A percentile compares a stretch with the other conserved stretches of the same genome.
Conservation (phyloP, 2,329 filamentous ascomycete species). For the Fusarium bulbicola region DNA sequence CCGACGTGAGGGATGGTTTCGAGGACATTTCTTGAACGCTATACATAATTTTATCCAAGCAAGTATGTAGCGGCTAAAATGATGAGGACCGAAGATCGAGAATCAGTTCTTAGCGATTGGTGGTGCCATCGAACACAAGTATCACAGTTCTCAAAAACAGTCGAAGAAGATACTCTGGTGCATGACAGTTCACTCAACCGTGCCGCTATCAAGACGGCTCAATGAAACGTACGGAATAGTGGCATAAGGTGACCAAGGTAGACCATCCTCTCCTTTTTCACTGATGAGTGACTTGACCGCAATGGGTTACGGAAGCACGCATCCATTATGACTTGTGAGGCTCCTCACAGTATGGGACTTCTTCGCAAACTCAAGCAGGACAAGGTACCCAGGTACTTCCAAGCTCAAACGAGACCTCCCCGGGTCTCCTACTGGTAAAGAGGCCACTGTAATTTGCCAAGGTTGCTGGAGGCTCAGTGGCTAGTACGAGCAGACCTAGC, state of each 20-base stretch:
- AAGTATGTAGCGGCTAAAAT: accelerated
- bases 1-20: background rate
- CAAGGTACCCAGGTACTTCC: background rate
- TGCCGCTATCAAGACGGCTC: too few species aligned
- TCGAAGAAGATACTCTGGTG: too few species aligned
- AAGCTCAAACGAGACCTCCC: too few species aligned
- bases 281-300: accelerated
- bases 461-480: background rate
- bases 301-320: background rate
- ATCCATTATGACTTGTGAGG: accelerated
- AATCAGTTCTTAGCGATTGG: too few species aligned
- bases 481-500: background rate
- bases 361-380: background rate
- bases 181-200: accelerated
- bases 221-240: background rate
- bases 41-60: accelerated
- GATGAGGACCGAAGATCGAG: background rate
- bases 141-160: too few species aligned
- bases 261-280: too few species aligned
- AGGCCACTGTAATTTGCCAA: background rate
- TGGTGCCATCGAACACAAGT: background rate
- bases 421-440: accelerated
- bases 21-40: background rate
- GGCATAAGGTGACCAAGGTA: background rate
- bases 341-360: background rate